Percentiles rank a stretch among this genome's conserved stretches.
Evolutionary conservation across 768 basidiomycete genomes (phyloP).

Genomic region (Russula foetens): DNA sequence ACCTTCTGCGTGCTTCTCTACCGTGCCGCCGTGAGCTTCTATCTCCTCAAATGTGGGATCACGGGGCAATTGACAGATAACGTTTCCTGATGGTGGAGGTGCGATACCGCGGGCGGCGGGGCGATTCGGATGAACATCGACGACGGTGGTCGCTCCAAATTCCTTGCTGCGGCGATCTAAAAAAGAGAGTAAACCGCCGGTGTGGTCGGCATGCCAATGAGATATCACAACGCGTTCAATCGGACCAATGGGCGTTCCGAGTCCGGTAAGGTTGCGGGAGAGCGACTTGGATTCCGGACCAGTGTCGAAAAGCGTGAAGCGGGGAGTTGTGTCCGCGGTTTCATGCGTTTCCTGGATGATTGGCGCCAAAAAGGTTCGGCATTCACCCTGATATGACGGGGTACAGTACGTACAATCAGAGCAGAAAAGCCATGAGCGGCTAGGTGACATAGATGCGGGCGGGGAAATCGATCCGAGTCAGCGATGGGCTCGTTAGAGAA

Average conservation of each 20-base stretch:
- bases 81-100: constrained; percentile 47
- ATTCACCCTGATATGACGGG: background rate
- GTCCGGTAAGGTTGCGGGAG: constrained; percentile 57
- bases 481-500: background rate
- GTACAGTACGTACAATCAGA: constrained; percentile 43
- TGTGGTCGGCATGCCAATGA: constrained; percentile 48
- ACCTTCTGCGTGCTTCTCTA: constrained; percentile 49
- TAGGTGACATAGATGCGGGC: constrained; percentile 19
- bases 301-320: constrained; percentile 71
- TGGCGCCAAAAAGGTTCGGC: background rate
- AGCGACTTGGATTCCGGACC: constrained; percentile 74
- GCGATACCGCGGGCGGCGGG: constrained; percentile 71
- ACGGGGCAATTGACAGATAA: constrained; percentile 49
- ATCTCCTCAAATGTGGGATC: constrained; percentile 73
- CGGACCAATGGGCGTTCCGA: constrained; percentile 45
- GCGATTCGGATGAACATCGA: constrained; percentile 73
- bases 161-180: constrained; percentile 35
- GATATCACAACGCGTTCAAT: constrained; percentile 47
- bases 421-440: constrained; percentile 84
- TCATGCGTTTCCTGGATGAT: constrained; percentile 47
- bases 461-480: background rate
- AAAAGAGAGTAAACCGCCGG: constrained; percentile 65
- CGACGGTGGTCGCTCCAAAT: constrained; percentile 31
- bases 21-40: constrained; percentile 40
- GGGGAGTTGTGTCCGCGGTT: constrained; percentile 32